These are phyloP conservation scores for Ophiostoma tasmaniense DNA, from an alignment of 2,329 filamentous ascomycete species.

Conservation along the genomic window DNA sequence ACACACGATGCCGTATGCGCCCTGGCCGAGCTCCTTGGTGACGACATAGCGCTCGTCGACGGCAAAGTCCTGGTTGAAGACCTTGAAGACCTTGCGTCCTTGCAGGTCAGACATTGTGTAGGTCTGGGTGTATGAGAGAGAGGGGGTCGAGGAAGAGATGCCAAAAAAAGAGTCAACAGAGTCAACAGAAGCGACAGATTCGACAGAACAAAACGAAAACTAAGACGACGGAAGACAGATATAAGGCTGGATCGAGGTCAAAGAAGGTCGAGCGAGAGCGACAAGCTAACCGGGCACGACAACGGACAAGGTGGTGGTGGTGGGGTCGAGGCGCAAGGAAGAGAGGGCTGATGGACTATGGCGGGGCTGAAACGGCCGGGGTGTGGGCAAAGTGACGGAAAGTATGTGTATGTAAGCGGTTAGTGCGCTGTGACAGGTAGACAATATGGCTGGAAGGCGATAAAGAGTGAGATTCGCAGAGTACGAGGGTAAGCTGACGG, in stretches of 20 bases:
- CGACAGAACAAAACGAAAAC: neutral
- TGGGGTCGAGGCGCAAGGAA: conserved; percentile 10
- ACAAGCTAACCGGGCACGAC: neutral
- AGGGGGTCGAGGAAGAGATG: too few species aligned
- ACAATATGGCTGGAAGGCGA: neutral
- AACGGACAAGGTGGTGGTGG: conserved; percentile 2
- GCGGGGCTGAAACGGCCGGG: conserved; percentile 13
- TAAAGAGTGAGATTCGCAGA: neutral
- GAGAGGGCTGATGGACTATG: conserved; percentile 6
- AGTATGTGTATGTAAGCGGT: neutral
- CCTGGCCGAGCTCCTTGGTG: conserved; percentile 96
- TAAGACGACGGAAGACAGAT: neutral
- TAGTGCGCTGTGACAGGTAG: neutral
- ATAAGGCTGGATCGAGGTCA: neutral
- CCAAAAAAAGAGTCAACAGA: too few species aligned
- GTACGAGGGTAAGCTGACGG: neutral
- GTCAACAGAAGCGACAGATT: too few species aligned
- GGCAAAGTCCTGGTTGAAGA: conserved; percentile 99
- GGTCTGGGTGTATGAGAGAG: neutral
- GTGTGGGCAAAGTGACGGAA: conserved; percentile 5
- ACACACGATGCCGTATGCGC: conserved; percentile 97
- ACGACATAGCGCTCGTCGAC: conserved; percentile 98
- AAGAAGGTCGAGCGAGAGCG: neutral
- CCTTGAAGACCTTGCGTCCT: conserved; percentile 87
- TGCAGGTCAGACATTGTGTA: conserved; percentile 30